Evolutionary conservation across 441 rosid genomes (phyloP).

Genomic region (Iberis amara): DNA sequence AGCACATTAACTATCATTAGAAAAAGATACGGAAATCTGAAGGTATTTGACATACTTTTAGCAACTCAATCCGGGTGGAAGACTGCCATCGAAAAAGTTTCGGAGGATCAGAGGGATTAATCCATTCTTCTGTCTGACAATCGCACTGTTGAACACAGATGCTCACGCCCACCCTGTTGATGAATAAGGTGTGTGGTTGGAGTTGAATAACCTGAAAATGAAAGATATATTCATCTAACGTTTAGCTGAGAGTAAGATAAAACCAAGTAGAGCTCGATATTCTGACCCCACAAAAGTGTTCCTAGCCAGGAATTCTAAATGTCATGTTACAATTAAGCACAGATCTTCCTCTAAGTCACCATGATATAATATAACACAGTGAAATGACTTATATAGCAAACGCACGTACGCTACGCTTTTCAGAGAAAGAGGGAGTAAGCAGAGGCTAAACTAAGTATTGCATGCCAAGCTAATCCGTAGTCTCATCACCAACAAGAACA

Average conservation of each 20-base stretch:
- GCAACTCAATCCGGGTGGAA: slow-evolving; percentile 53
- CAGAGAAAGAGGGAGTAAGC: slow-evolving; percentile 10
- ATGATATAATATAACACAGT: no score
- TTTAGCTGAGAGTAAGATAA: slow-evolving; percentile 18
- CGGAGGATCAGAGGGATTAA: slow-evolving; percentile 88
- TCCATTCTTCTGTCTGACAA: slow-evolving; percentile 71
- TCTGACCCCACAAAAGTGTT: slow-evolving; percentile 9
- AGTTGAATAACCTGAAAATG: slow-evolving; percentile 80
- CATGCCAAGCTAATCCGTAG: slow-evolving; percentile 6
- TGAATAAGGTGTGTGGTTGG: slow-evolving; percentile 82
- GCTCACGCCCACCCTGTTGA: slow-evolving; percentile 74
- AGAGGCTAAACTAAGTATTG: slow-evolving; percentile 13
- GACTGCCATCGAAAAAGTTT: slow-evolving; percentile 76
- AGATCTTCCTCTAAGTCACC: slow-evolving; percentile 15
- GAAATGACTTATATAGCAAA: slow-evolving; percentile 1
- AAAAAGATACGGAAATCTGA: slow-evolving; percentile 9
- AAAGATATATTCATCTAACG: slow-evolving; percentile 21
- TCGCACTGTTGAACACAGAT: slow-evolving; percentile 87
- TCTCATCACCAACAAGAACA: slow-evolving; percentile 6
- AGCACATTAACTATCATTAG: slow-evolving; percentile 20
- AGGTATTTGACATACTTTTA: slow-evolving; percentile 38
- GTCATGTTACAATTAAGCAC: slow-evolving; percentile 3
- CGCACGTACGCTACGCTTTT: slow-evolving; percentile 1
- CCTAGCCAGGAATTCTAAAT: slow-evolving; percentile 1
- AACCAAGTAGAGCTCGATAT: slow-evolving; percentile 12